phyloP scores from a whole-genome alignment of 2,329 filamentous ascomycete genomes.

The Colletotrichum costaricense region DNA sequence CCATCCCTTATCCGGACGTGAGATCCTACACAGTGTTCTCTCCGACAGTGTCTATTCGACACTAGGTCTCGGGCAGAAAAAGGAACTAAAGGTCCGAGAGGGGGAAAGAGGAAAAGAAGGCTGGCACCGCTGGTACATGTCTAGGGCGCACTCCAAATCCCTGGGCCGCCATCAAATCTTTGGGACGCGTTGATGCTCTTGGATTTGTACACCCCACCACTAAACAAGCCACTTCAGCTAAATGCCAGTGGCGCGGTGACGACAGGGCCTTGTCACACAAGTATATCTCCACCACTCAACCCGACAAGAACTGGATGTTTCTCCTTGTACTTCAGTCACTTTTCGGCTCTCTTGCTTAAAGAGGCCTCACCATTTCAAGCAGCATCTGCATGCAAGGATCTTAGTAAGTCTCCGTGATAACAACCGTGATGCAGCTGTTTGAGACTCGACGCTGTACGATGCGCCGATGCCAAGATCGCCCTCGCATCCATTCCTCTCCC shows the following conservation, averaged over 20 bases:
- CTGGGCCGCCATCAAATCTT: no score
- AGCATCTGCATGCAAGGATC: background rate
- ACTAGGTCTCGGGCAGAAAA: background rate
- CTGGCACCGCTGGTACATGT: background rate
- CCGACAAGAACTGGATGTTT: background rate
- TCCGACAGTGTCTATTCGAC: background rate
- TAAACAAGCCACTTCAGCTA: background rate
- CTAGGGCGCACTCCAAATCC: background rate
- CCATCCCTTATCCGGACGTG: background rate
- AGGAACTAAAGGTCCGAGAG: background rate
- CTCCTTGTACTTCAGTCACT: background rate
- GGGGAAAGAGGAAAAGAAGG: background rate
- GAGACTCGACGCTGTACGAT: background rate
- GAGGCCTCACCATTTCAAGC: background rate
- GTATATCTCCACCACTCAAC: background rate
- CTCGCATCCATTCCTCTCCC: background rate
- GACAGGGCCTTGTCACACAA: background rate
- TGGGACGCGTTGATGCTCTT: no score
- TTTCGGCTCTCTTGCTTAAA: background rate
- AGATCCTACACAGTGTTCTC: background rate
- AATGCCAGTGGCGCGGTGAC: background rate
- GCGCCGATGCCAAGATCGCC: background rate
- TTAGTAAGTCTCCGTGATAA: background rate
- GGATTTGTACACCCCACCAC: no score
- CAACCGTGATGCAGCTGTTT: background rate